Evolutionary conservation across 768 basidiomycete species (phyloP).

Genomic region (Russula vinacea): DNA sequence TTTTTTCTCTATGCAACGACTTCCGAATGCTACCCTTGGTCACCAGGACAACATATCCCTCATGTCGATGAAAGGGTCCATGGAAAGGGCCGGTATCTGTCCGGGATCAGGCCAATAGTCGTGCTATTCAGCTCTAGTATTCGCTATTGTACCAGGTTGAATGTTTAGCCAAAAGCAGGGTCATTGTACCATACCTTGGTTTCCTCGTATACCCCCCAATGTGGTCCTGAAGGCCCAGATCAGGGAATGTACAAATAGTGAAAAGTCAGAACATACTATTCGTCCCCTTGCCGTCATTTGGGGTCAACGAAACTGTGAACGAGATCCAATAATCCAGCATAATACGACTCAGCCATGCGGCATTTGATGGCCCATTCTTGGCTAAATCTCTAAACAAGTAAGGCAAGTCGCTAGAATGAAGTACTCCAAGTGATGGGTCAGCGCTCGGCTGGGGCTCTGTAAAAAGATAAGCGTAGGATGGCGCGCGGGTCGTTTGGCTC

Average conservation of each 20-base stretch:
- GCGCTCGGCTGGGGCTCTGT: constrained; percentile 37
- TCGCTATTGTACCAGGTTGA: constrained; percentile 2
- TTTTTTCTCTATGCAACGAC: neutral
- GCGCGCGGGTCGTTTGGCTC: constrained; percentile 42
- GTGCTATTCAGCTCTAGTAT: constrained; percentile 19
- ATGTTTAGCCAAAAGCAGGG: neutral
- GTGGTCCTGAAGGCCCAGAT: constrained; percentile 7
- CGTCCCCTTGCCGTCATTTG: constrained; percentile 44
- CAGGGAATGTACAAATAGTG: neutral
- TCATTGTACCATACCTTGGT: constrained; percentile 9
- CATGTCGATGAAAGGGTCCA: constrained; percentile 12
- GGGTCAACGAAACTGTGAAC: constrained; percentile 44
- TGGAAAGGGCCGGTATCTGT: constrained; percentile 12
- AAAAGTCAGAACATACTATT: constrained; percentile 32
- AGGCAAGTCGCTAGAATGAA: constrained; percentile 29
- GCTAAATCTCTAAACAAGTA: constrained; percentile 28
- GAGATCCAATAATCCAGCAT: constrained; percentile 50
- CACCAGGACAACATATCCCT: constrained; percentile 10
- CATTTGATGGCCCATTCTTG: constrained; percentile 4
- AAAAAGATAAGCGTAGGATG: constrained; percentile 45
- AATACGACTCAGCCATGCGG: constrained; percentile 33
- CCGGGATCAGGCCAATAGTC: constrained; percentile 9
- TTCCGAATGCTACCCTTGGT: neutral
- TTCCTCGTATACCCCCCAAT: constrained; percentile 6
- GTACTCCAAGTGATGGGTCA: constrained; percentile 23